phyloP scores from a whole-genome alignment of 2,329 filamentous ascomycete species.

The Xylaria sp. region DNA sequence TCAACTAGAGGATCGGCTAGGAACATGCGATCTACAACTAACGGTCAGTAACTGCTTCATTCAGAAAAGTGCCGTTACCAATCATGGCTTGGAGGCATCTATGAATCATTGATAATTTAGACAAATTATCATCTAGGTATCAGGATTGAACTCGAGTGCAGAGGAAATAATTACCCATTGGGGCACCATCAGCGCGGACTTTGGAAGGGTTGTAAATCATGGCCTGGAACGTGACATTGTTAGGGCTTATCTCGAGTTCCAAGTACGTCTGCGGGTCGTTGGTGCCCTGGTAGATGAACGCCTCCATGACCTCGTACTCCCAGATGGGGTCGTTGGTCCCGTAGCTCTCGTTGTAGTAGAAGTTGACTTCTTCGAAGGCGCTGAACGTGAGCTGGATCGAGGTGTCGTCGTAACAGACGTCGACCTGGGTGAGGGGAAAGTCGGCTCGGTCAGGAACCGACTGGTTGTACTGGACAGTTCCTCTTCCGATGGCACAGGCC shows the following conservation, averaged over 20 bases:
- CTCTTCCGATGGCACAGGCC: slow-evolving; percentile 40
- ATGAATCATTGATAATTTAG: too few relatives aligned
- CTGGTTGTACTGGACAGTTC: slow-evolving; percentile 43
- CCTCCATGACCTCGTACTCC: slow-evolving; percentile 55
- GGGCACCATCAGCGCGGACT: slow-evolving; percentile 42
- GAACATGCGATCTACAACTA: slow-evolving; percentile 42
- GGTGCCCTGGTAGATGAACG: slow-evolving; percentile 50
- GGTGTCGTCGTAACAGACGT: slow-evolving; percentile 49
- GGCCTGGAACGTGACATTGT: slow-evolving; percentile 55
- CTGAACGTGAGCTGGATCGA: slow-evolving; percentile 47
- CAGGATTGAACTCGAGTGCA: background rate
- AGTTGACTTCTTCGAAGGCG: slow-evolving; percentile 49
- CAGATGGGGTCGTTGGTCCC: slow-evolving; percentile 51
- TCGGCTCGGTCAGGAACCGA: slow-evolving; percentile 44
- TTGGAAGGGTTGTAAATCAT: slow-evolving; percentile 56
- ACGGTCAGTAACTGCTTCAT: background rate
- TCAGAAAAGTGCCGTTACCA: background rate
- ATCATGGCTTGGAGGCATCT: too few relatives aligned
- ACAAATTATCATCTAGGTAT: too few relatives aligned
- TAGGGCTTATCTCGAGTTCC: slow-evolving; percentile 54
- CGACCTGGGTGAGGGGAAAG: slow-evolving; percentile 50
- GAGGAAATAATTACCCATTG: slow-evolving; percentile 33
- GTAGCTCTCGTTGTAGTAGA: slow-evolving; percentile 47
- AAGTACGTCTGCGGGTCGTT: slow-evolving; percentile 52
- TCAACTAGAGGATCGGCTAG: slow-evolving; percentile 44